Conservation (phyloP, 2,329 filamentous ascomycete genomes). For the Fusarium sp. region DNA sequence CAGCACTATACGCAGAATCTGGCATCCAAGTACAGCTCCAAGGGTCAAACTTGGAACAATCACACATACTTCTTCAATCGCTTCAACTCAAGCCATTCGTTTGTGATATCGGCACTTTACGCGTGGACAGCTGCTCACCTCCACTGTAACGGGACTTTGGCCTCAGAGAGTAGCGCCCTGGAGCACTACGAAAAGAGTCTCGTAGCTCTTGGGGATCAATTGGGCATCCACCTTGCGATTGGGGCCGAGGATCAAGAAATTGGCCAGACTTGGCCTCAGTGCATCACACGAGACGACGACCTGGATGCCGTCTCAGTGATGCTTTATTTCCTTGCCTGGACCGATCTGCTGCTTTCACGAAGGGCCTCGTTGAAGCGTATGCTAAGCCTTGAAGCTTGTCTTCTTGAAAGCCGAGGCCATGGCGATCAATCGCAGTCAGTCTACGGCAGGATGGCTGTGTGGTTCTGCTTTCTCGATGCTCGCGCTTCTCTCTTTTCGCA, state of each 20-base stretch:
- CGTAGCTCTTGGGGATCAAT: background rate
- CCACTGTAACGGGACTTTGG: background rate
- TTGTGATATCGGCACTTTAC: background rate
- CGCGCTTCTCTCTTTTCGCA: background rate
- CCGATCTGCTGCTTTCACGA: rapidly evolving
- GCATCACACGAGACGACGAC: background rate
- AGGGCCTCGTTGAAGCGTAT: rapidly evolving
- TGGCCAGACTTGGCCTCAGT: background rate
- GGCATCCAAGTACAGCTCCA: background rate
- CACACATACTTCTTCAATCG: background rate
- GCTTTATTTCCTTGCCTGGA: background rate
- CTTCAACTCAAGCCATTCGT: rapidly evolving
- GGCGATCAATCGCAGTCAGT: background rate
- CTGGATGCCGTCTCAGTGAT: background rate
- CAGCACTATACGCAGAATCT: background rate
- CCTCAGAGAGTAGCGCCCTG: rapidly evolving
- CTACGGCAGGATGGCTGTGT: background rate
- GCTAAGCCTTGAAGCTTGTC: rapidly evolving
- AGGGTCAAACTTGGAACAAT: background rate
- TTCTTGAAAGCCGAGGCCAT: rapidly evolving
- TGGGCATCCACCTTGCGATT: rapidly evolving
- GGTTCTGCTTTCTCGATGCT: background rate
- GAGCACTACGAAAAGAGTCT: background rate
- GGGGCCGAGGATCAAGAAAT: rapidly evolving
- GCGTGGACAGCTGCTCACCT: background rate